Evolutionary conservation across 306 rosid genomes (phyloP), one percentile per base, ranked within the genome.

Genomic region (Fagus sylvatica): DNA sequence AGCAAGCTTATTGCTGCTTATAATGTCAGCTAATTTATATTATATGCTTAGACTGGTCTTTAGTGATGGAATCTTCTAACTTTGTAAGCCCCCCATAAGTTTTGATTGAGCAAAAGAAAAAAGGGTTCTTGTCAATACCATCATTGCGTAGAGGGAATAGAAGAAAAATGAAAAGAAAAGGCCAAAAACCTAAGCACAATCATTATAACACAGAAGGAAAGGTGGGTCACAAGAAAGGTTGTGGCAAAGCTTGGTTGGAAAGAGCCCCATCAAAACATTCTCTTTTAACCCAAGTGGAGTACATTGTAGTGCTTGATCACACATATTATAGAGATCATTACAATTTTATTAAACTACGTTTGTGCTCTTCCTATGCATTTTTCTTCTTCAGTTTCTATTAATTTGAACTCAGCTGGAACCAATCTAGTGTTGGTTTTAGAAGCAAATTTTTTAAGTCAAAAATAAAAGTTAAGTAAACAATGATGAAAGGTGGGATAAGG

Each of bases 11-110:
- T 80, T 82, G 77, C 76, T 76, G 83, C 74, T 82, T 74, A 82
- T 81, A 87, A 87, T 87, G 90, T 87, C 92, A 87, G 81, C 89
- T 78, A 62, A 73, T 80, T 88, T 87, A 83, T 82, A 76, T 86
- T 84, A 72, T 88, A 82, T 84, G 94, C 85, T 85, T 86, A 89
- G 88, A 87, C 89, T 85, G 80, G 41, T 88, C 88, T 85, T 83
- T 80, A 78, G 65, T 65, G 33, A 43, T 83, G 86, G 97, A 94
- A 87, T 92, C 96, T 92, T 92, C 94, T 68, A 83, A 78, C 87
- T 84, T 85, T 85, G 75, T 71, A 82, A 76, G 73, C 78, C 67
- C 76, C 75, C 60, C 75, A 53, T 65, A 76, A 73, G 75, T 75
- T 85, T 74, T 81, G 77, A 78, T 76, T 65, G 76, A 82, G 83